These are phyloP conservation scores for Warburgia ugandensis DNA, from an alignment of 164 flowering plant species.

Conservation along the genomic window DNA sequence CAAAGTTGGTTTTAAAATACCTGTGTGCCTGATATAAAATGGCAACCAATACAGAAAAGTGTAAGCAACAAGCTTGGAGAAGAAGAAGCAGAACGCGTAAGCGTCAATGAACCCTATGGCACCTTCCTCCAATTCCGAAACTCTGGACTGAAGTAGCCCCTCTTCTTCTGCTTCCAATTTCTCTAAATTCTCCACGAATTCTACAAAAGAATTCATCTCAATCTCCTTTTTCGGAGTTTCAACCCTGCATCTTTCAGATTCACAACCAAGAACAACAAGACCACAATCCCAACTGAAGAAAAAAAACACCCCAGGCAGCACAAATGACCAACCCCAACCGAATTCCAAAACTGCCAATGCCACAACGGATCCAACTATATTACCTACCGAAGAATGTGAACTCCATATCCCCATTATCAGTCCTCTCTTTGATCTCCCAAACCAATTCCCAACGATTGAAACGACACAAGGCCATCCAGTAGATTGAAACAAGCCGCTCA, in stretches of 20 bases:
- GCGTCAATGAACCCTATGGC: conserved; percentile 94
- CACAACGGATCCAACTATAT: conserved; percentile 68
- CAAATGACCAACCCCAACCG: conserved; percentile 99
- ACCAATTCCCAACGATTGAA: conserved; percentile 91
- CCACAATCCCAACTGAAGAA: conserved; percentile 44
- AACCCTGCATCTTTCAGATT: conserved; percentile 56
- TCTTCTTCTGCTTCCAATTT: conserved; percentile 40
- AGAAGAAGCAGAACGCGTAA: conserved; percentile 87
- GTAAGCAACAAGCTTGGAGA: conserved; percentile 96
- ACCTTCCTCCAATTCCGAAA: conserved; percentile 18
- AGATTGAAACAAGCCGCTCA: conserved; percentile 81
- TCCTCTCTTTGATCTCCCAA: conserved; percentile 79
- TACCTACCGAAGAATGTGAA: conserved; percentile 85
- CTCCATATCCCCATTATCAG: conserved; percentile 96
- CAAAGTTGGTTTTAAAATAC: conserved; percentile 31
- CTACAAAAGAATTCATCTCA: conserved; percentile 33
- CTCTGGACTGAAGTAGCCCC: conserved; percentile 25
- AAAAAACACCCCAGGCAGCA: conserved; percentile 67
- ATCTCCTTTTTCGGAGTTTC: conserved; percentile 32
- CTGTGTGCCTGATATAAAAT: conserved; percentile 90
- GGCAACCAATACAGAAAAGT: conserved; percentile 97
- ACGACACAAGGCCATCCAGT: conserved; percentile 97
- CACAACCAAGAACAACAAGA: conserved; percentile 62
- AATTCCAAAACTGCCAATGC: conserved; percentile 72
- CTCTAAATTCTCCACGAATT: conserved; percentile 16